phyloP scores from a whole-genome alignment of 2,329 filamentous ascomycete species.

The Aspergillus latus region DNA sequence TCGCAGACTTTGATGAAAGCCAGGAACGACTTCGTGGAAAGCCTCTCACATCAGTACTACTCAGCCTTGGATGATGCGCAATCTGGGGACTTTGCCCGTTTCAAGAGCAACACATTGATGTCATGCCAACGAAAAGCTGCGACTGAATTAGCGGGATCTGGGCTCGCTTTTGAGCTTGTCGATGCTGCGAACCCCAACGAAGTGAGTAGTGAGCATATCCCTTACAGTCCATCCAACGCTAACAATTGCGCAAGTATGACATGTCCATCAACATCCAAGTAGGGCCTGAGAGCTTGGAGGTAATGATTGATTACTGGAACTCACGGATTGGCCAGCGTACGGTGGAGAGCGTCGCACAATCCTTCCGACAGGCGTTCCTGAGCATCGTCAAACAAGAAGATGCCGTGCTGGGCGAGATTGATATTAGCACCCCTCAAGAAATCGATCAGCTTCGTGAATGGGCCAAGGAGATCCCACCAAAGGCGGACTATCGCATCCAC shows the following conservation, averaged over 20 bases:
- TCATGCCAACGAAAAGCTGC: conserved; percentile 11
- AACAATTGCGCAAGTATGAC: neutral
- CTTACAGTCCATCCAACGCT: neutral
- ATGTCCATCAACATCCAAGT: conserved; percentile 7
- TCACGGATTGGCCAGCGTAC: conserved; percentile 4
- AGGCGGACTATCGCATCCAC: conserved; percentile 7
- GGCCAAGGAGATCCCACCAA: conserved; percentile 2
- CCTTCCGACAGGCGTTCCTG: conserved; percentile 5
- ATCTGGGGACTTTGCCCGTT: conserved; percentile 12
- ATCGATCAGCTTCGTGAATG: conserved; percentile 9
- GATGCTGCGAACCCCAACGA: conserved; percentile 12
- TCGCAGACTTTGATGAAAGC: neutral
- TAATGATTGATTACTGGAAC: conserved; percentile 11
- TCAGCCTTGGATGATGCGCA: conserved; percentile 6
- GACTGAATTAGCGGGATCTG: conserved; percentile 1
- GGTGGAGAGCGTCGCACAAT: conserved; percentile 1
- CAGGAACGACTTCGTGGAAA: conserved; percentile 11
- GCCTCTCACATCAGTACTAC: conserved; percentile 10
- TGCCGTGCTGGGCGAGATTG: neutral
- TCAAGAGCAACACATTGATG: conserved; percentile 13
- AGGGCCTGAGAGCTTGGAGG: neutral
- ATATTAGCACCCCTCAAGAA: conserved; percentile 1
- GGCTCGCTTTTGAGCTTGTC: conserved; percentile 2
- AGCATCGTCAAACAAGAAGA: neutral
- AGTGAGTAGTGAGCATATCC: neutral